Percentiles rank a stretch among this genome's conserved stretches.
phyloP scores from a whole-genome alignment of 306 rosid species.

The Quercus gilva region DNA sequence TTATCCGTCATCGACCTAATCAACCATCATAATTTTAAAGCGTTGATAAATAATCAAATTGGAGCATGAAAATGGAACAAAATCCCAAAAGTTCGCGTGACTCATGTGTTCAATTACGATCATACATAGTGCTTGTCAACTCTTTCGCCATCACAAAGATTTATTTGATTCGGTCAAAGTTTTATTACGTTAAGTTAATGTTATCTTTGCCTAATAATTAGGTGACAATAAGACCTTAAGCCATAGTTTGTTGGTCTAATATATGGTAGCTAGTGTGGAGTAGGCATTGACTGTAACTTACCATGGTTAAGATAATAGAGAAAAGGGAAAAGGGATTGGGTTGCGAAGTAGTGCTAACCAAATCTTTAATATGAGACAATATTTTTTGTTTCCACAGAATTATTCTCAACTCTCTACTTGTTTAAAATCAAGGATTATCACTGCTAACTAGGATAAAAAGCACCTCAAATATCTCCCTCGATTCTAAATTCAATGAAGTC shows the following conservation, averaged over 20 bases:
- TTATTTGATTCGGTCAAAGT: constrained; percentile 5
- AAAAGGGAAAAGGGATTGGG: neutral
- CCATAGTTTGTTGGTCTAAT: neutral
- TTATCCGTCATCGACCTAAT: constrained; percentile 30
- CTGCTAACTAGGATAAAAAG: constrained; percentile 28
- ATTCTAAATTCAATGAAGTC: constrained; percentile 48
- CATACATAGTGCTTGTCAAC: neutral
- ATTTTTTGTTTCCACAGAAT: constrained; percentile 6
- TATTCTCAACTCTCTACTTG: constrained; percentile 14
- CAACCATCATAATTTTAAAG: constrained; percentile 17
- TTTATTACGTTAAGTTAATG: neutral
- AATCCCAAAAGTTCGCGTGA: constrained; percentile 48
- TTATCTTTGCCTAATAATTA: constrained; percentile 17
- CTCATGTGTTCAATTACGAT: constrained; percentile 28
- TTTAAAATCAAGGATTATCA: constrained; percentile 21
- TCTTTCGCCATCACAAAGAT: constrained; percentile 19
- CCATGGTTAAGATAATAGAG: neutral
- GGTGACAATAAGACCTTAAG: neutral
- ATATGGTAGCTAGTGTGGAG: neutral
- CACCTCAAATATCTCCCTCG: constrained; percentile 35
- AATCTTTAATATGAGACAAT: constrained; percentile 3
- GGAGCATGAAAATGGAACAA: constrained; percentile 23
- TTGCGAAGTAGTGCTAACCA: neutral
- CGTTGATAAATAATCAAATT: constrained; percentile 33
- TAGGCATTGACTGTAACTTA: too few species aligned